Percentiles rank a stretch among this genome's conserved stretches.
Conservation (phyloP, 164 flowering plant genomes). For the Amborella trichopoda region DNA sequence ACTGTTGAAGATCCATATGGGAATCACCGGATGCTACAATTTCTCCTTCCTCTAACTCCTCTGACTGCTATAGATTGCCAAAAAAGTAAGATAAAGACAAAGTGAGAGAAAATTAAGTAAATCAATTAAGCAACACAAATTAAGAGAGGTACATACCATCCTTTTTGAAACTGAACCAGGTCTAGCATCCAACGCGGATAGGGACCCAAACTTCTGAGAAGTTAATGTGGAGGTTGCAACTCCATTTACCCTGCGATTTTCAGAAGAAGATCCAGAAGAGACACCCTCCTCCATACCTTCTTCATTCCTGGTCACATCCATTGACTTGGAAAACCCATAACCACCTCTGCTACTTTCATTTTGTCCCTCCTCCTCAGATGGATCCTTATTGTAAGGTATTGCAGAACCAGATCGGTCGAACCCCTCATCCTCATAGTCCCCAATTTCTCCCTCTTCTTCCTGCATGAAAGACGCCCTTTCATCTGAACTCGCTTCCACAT, state of each 20-base stretch:
- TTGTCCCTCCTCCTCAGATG: slow-evolving; percentile 58
- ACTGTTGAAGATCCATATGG: slow-evolving; percentile 73
- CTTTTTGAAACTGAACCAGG: slow-evolving; percentile 66
- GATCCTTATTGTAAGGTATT: slow-evolving; percentile 22
- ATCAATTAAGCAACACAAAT: not conserved
- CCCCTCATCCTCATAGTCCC: slow-evolving; percentile 82
- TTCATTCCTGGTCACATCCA: slow-evolving; percentile 28
- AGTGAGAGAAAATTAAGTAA: not conserved
- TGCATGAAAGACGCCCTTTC: slow-evolving; percentile 52
- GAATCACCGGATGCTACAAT: slow-evolving; percentile 89
- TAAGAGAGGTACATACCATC: slow-evolving; percentile 30
- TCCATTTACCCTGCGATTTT: slow-evolving; percentile 38
- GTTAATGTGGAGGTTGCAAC: slow-evolving; percentile 51
- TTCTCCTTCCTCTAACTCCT: slow-evolving; percentile 97
- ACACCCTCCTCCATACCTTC: slow-evolving; percentile 53
- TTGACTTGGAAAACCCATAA: slow-evolving; percentile 27
- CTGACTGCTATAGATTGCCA: slow-evolving; percentile 36
- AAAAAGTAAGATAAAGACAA: slow-evolving; percentile 1
- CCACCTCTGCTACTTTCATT: slow-evolving; percentile 21
- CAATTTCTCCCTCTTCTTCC: slow-evolving; percentile 76
- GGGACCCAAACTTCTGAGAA: slow-evolving; percentile 84
- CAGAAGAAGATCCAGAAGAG: slow-evolving; percentile 85
- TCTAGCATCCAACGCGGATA: slow-evolving; percentile 90
- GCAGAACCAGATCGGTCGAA: slow-evolving; percentile 39
- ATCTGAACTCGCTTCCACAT: slow-evolving; percentile 80